Percentiles rank a stretch among this genome's conserved stretches.
Conservation (phyloP, 345 rosid genomes). For the Luvunga scandens region DNA sequence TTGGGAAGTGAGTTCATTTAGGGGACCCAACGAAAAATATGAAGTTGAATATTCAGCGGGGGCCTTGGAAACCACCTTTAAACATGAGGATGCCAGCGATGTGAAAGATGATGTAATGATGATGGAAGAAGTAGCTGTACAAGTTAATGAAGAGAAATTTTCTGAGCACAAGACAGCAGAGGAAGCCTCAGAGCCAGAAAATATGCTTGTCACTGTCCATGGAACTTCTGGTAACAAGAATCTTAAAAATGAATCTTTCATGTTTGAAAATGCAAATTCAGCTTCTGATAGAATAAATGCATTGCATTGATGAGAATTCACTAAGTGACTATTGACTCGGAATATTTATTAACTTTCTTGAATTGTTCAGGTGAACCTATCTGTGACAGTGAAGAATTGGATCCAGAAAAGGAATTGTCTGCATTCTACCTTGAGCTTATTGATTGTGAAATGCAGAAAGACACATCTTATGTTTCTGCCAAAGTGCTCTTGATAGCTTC, state of each 20-base stretch:
- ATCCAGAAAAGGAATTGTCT: neutral
- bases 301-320: neutral
- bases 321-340: neutral
- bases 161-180: neutral
- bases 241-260: neutral
- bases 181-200: slow-evolving; percentile 6
- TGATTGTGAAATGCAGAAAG: no score
- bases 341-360: neutral
- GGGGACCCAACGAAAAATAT: slow-evolving; percentile 1
- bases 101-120: slow-evolving; percentile 2
- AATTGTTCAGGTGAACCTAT: neutral
- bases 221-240: neutral
- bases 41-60: slow-evolving; percentile 4
- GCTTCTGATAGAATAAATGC: slow-evolving; percentile 12
- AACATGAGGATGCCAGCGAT: neutral
- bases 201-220: neutral
- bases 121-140: neutral
- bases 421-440: neutral
- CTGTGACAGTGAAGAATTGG: neutral
- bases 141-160: slow-evolving; percentile 5
- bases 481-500: neutral
- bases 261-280: neutral
- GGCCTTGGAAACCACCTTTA: neutral
- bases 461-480: neutral
- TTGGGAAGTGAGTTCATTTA: slow-evolving; percentile 6